Evolutionary conservation across 2,329 filamentous ascomycete genomes (phyloP).

Genomic region (Fusarium pseudocircinatum): DNA sequence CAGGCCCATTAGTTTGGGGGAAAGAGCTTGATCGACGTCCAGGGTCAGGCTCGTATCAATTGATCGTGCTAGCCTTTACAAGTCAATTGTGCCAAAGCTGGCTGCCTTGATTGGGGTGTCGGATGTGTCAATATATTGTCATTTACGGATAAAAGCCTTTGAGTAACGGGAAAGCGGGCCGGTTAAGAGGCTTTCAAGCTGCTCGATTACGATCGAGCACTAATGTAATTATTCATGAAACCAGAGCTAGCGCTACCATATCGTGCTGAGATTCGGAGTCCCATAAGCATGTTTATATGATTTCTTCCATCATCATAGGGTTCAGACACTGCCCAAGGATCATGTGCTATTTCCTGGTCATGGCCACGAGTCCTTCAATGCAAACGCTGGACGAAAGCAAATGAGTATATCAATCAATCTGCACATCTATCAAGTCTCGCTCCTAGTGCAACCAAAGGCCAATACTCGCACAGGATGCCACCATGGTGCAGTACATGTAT

Average conservation of each 20-base stretch:
- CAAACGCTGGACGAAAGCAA: neutral
- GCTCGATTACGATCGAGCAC: neutral
- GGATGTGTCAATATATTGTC: neutral
- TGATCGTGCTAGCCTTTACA: slow-evolving; percentile 1
- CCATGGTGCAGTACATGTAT: neutral
- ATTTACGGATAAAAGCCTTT: neutral
- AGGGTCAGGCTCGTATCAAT: slow-evolving; percentile 8
- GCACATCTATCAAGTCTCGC: slow-evolving; percentile 10
- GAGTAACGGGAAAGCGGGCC: slow-evolving; percentile 8
- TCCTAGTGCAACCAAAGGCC: neutral
- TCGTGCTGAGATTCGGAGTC: neutral
- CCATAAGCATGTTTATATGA: neutral
- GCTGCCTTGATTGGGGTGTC: neutral
- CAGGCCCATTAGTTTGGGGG: neutral
- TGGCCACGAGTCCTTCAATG: neutral
- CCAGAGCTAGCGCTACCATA: neutral
- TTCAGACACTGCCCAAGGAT: neutral
- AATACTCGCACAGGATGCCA: neutral
- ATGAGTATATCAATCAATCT: neutral
- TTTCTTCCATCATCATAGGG: neutral
- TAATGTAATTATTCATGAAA: neutral
- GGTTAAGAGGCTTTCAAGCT: neutral
- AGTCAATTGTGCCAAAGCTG: neutral
- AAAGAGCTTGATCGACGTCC: slow-evolving; percentile 20
- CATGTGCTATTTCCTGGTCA: neutral